A percentile compares a stretch with the other conserved stretches of the same genome.
Conservation (phyloP, 2,329 filamentous ascomycete genomes). For the Nothophoma quercina region DNA sequence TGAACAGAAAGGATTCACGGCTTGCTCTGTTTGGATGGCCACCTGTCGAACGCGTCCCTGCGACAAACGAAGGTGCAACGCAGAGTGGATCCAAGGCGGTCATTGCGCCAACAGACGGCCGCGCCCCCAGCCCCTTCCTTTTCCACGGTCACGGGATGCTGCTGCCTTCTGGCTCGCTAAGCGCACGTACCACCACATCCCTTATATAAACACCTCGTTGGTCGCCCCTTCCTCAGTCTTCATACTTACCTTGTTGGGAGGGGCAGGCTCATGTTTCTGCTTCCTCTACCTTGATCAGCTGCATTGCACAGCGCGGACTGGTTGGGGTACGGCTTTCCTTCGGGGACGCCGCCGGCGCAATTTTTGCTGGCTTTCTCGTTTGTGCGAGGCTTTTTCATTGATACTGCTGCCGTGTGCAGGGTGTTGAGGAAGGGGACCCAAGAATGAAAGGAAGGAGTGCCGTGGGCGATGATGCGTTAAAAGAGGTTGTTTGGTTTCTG, state of each 20-base stretch:
- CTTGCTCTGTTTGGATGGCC: no score
- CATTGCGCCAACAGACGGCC: no score
- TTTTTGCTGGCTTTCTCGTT: conserved; percentile 37
- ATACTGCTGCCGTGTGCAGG: conserved; percentile 37
- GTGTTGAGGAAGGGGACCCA: conserved; percentile 47
- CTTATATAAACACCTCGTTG: not conserved
- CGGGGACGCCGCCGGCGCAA: conserved; percentile 45
- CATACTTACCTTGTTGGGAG: conserved; percentile 48
- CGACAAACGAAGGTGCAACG: no score
- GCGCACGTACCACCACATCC: not conserved
- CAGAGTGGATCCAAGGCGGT: no score
- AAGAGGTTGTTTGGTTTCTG: no score
- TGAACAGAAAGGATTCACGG: no score
- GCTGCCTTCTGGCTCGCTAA: not conserved
- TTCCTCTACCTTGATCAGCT: conserved; percentile 40
- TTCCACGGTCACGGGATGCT: not conserved
- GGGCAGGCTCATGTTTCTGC: conserved; percentile 41
- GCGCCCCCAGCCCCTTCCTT: not conserved
- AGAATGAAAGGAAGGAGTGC: no score
- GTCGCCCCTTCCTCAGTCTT: conserved; percentile 1
- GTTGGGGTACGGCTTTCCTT: conserved; percentile 44
- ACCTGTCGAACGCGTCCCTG: no score
- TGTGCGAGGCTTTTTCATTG: conserved; percentile 49
- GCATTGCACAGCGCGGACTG: conserved; percentile 50
- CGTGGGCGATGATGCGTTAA: no score